These are phyloP conservation scores for Arthrobotrys iridis DNA, from an alignment of 2,329 filamentous ascomycete genomes.

Conservation along the genomic window DNA sequence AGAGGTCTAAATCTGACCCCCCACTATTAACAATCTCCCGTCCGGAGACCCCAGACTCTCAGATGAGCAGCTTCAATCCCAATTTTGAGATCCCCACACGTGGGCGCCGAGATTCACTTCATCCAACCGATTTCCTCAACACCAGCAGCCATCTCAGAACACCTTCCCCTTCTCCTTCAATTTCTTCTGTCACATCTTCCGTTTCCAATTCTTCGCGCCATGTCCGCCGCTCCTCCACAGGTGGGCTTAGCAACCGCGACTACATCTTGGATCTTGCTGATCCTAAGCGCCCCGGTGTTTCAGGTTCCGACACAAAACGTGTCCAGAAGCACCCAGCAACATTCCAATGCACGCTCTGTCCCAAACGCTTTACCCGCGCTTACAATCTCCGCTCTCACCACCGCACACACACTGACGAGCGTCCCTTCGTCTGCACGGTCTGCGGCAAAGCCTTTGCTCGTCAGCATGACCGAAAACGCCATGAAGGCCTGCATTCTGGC, in stretches of 20 bases:
- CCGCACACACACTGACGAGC: constrained; percentile 94
- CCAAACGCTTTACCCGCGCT: constrained; percentile 93
- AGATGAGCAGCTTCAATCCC: constrained; percentile 46
- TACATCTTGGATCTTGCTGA: constrained; percentile 93
- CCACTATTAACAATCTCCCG: constrained; percentile 40
- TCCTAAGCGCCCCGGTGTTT: constrained; percentile 72
- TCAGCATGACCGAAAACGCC: constrained; percentile 95
- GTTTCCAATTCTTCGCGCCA: constrained; percentile 60
- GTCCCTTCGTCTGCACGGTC: constrained; percentile 95
- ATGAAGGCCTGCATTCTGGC: constrained; percentile 93
- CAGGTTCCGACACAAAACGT: constrained; percentile 73
- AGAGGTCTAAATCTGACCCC: constrained; percentile 52
- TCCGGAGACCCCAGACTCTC: constrained; percentile 41
- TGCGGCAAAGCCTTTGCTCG: constrained; percentile 97
- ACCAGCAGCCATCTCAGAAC: constrained; percentile 59
- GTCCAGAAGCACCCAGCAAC: constrained; percentile 97
- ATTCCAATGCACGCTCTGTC: constrained; percentile 92
- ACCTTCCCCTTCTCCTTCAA: constrained; percentile 64
- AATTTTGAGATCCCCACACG: constrained; percentile 49
- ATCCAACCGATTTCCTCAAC: constrained; percentile 63
- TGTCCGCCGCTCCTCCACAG: constrained; percentile 66
- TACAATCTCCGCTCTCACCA: constrained; percentile 97
- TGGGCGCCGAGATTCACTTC: constrained; percentile 48
- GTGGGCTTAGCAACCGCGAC: constrained; percentile 70
- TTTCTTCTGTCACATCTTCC: constrained; percentile 50